Conservation (phyloP, 306 rosid genomes). For the Sphenostylis stenocarpa region DNA sequence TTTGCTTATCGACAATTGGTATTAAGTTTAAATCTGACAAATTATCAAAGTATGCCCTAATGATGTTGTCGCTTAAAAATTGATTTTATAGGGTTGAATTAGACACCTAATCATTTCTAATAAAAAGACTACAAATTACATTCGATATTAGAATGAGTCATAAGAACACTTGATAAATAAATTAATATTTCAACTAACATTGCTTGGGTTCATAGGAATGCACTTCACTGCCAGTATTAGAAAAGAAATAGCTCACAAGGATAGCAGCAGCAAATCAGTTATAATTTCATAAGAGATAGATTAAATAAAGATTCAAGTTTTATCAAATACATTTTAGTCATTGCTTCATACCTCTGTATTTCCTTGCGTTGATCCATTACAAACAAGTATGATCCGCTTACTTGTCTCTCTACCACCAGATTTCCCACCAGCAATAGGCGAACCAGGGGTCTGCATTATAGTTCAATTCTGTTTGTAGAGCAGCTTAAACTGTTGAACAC, state of each 20-base stretch:
- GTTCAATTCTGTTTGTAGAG: constrained; percentile 40
- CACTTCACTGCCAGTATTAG: background rate
- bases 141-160: constrained; percentile 13
- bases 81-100: no score
- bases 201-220: background rate
- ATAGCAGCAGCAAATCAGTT: background rate
- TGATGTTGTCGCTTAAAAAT: no score
- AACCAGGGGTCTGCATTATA: constrained; percentile 87
- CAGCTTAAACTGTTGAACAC: constrained; percentile 28
- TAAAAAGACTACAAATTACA: no score
- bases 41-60: no score
- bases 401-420: constrained; percentile 74
- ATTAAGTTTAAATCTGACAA: no score
- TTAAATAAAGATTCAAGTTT: background rate
- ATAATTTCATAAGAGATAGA: constrained; percentile 24
- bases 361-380: constrained; percentile 70
- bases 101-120: no score
- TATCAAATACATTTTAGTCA: constrained; percentile 23
- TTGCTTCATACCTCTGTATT: constrained; percentile 54
- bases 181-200: background rate
- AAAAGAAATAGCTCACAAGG: constrained; percentile 21
- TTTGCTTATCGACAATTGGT: no score
- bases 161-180: background rate
- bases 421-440: constrained; percentile 78
- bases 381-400: constrained; percentile 68